A percentile compares a stretch with the other conserved stretches of the same genome.
phyloP scores from a whole-genome alignment of 140 eudicot species.

The Cichorium intybus region DNA sequence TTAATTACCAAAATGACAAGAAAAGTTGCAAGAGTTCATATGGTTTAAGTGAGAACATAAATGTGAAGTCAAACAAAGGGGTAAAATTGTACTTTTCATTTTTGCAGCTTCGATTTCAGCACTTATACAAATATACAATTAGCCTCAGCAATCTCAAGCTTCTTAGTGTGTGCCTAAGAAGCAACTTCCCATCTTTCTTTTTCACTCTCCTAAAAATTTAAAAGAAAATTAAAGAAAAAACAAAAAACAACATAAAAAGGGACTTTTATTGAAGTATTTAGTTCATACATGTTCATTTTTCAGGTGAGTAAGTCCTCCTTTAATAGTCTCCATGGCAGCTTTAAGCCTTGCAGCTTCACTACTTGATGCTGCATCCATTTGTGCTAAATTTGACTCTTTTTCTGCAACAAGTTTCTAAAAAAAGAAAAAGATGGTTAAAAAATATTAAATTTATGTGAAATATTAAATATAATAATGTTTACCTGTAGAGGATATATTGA shows the following conservation, averaged over 20 bases:
- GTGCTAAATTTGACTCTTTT: constrained; percentile 82
- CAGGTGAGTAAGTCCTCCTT: constrained; percentile 79
- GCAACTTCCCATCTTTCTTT: constrained; percentile 64
- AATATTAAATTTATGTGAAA: too few relatives aligned
- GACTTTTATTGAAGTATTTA: constrained; percentile 5
- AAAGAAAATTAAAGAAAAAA: too few relatives aligned
- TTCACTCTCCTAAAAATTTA: constrained; percentile 72
- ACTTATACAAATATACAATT: constrained; percentile 64
- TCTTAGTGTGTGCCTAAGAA: constrained; percentile 54
- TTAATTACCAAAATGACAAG: too few relatives aligned
- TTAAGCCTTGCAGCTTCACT: constrained; percentile 93
- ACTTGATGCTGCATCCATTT: constrained; percentile 95
- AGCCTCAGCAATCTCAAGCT: constrained; percentile 81
- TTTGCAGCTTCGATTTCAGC: constrained; percentile 90
- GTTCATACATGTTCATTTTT: constrained; percentile 67
- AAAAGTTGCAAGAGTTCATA: too few relatives aligned
- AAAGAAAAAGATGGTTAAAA: constrained; percentile 5
- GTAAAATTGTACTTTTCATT: constrained; percentile 53
- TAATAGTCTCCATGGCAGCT: constrained; percentile 84
- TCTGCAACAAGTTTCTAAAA: constrained; percentile 63
- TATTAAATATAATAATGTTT: too few relatives aligned
- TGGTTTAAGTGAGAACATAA: neutral
- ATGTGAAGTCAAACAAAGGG: constrained; percentile 3
- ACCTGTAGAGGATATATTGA: too few relatives aligned
- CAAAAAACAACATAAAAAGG: too few relatives aligned